A percentile compares a stretch with the other conserved stretches of the same genome.
phyloP scores from a whole-genome alignment of 2,329 filamentous ascomycete genomes.

The Cercospora sojina region DNA sequence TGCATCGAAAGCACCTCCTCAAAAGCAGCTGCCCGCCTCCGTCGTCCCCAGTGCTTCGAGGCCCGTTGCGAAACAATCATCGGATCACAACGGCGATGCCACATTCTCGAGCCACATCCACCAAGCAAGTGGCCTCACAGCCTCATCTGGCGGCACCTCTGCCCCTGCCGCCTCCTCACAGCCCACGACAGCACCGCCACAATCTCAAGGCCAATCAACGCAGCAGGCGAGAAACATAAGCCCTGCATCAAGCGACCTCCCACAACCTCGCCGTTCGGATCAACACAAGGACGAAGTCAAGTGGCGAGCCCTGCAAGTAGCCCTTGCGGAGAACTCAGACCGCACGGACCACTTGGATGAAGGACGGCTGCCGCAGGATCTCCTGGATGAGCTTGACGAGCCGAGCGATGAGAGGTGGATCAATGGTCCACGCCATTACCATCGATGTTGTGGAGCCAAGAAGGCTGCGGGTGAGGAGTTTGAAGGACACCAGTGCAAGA shows the following conservation, averaged over 20 bases:
- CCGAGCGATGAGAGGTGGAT: not conserved
- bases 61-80: not conserved
- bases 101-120: not conserved
- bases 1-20: not conserved
- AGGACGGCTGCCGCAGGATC: not conserved
- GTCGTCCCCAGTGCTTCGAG: not conserved
- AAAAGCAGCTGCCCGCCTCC: not conserved
- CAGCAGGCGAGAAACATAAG: not conserved
- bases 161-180: not conserved
- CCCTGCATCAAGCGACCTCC: not conserved
- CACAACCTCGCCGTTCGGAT: not conserved
- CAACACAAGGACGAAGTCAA: not conserved
- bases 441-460: constrained; percentile 8
- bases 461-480: not conserved
- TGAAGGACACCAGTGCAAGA: not conserved
- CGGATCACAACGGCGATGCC: not conserved
- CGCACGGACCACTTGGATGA: not conserved
- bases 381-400: not conserved
- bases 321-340: not conserved
- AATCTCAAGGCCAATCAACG: not conserved
- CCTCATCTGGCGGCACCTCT: not conserved
- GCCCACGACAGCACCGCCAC: not conserved
- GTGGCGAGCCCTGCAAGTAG: not conserved
- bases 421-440: not conserved
- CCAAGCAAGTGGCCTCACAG: not conserved